Evolutionary conservation across 208 protist species (phyloP), one percentile per base, ranked within the genome.

Genomic region (Borovskyia barvae): DNA sequence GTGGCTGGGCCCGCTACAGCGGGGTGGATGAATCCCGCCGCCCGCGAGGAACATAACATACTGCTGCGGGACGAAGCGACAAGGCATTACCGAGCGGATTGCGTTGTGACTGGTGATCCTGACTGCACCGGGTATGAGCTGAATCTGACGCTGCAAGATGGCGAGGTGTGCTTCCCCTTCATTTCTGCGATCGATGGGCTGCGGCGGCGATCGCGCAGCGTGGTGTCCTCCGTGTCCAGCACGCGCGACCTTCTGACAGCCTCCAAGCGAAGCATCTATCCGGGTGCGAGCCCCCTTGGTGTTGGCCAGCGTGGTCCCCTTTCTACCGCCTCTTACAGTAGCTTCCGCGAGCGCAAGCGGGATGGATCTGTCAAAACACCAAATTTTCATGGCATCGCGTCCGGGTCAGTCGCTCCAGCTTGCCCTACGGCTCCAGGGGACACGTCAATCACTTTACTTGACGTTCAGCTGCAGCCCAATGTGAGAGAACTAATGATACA

Each of bases 41-140:
- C 78, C 32, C 78, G 90, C 8, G 68, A 71, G 47, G 82, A 91
- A 61, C 79, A 91, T 67, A 92, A 95, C 63, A 72, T 66, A 3
- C 58, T 77, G 39, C 59, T 82, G n/a, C 81, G 84, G 12, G 74
- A 79, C 48, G 84, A 91, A 52, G 76, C 84, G 1, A 72, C 75
- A 17, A 82, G 84, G 49, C 81, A 91, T 65, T 60, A 92, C n/a
- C 33, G 75, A 37, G 62, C 79, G 30, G 73, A 89, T 53, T 85
- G 86, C 62, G 68, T 96, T 28, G 58, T 72, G 17, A 28, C 82
- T 1, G 90, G 86, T n/a, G 58, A 85, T 25, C 47, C 58, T 1
- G 72, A 82, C 12, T 73, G 69, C 28, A 85, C 78, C 14, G 78
- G 75, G 12, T 88, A 77, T 42, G 77, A 92, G 48, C 58, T 93